Evolutionary conservation across 176 grass and related monocot genomes (phyloP).

Genomic region (Triticum timopheevii): DNA sequence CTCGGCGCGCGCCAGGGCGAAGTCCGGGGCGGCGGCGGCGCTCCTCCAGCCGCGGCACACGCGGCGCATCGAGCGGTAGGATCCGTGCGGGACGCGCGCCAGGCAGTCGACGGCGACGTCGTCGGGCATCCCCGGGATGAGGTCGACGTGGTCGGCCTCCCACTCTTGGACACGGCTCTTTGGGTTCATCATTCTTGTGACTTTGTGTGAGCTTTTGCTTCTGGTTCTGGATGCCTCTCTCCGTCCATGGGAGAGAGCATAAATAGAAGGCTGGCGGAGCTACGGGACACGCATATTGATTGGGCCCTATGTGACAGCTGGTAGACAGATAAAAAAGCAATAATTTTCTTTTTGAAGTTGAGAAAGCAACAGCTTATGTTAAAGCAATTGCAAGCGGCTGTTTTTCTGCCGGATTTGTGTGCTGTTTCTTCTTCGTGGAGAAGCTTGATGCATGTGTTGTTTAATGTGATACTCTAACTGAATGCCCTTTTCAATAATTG

Average conservation of each 20-base stretch:
- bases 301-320: background rate
- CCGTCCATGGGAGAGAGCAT: background rate
- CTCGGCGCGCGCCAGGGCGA: conserved; percentile 30
- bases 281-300: background rate
- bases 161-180: background rate
- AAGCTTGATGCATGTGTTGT: background rate
- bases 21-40: conserved; percentile 37
- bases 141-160: conserved; percentile 22
- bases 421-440: background rate
- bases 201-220: background rate
- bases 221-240: background rate
- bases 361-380: background rate
- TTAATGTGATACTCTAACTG: background rate
- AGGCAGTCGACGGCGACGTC: conserved; percentile 93
- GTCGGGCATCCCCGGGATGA: conserved; percentile 84
- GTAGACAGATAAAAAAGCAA: background rate
- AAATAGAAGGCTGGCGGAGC: background rate
- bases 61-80: conserved; percentile 45
- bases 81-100: conserved; percentile 59
- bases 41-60: conserved; percentile 72
- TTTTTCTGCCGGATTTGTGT: conserved; percentile 13
- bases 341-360: too few species aligned
- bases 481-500: background rate
- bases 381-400: background rate
- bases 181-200: conserved; percentile 32